These are phyloP conservation scores for Knufia fluminis DNA, from an alignment of 2,329 filamentous ascomycete genomes.

Conservation along the genomic window DNA sequence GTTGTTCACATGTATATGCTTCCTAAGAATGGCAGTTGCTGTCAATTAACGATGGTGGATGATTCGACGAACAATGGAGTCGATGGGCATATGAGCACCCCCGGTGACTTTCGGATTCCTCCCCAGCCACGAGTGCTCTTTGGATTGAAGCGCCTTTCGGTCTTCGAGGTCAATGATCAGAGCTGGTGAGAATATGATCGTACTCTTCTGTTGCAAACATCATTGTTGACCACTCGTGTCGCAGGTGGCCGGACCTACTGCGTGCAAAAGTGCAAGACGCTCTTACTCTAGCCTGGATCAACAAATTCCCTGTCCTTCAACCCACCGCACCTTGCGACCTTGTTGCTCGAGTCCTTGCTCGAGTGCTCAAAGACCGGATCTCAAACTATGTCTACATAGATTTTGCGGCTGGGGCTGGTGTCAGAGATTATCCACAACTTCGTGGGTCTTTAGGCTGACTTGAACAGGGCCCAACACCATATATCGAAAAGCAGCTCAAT, in stretches of 20 bases:
- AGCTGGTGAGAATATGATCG: slow-evolving; percentile 48
- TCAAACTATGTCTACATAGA: slow-evolving; percentile 58
- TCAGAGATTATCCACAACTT: no score
- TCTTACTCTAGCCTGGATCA: slow-evolving; percentile 56
- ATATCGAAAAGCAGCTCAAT: slow-evolving; percentile 54
- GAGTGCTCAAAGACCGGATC: slow-evolving; percentile 40
- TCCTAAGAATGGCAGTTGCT: no score
- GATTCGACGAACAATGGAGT: no score
- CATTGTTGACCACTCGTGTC: not conserved
- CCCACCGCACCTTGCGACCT: slow-evolving; percentile 49
- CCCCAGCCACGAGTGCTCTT: slow-evolving; percentile 5
- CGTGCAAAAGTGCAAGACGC: slow-evolving; percentile 50
- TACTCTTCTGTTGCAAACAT: no score
- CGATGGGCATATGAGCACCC: no score
- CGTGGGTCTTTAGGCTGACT: no score
- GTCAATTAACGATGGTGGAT: no score
- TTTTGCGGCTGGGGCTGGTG: slow-evolving; percentile 68
- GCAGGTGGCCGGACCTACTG: slow-evolving; percentile 57
- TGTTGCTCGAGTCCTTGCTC: slow-evolving; percentile 49
- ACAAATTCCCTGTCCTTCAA: slow-evolving; percentile 50
- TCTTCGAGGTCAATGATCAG: slow-evolving; percentile 61
- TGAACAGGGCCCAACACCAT: slow-evolving; percentile 59
- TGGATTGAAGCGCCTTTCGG: slow-evolving; percentile 32
- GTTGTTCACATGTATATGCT: no score
- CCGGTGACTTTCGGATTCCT: not conserved